phyloP scores from a whole-genome alignment of 2,329 filamentous ascomycete genomes.

The Talaromyces verruculosus region DNA sequence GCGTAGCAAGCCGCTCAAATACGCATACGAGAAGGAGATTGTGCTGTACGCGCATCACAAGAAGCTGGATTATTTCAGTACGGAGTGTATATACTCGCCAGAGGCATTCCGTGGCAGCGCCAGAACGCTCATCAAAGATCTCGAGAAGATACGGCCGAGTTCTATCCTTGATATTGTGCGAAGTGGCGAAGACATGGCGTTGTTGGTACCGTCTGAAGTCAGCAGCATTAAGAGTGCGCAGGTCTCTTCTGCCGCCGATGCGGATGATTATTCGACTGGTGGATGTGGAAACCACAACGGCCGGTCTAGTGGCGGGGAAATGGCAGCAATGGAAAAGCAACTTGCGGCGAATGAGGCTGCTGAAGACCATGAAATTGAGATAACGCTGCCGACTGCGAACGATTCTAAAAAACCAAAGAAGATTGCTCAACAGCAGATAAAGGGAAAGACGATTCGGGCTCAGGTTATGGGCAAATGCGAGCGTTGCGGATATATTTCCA shows the following conservation, averaged over 20 bases:
- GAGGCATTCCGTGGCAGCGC: constrained; percentile 95
- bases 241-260: constrained; percentile 38
- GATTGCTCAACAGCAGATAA: constrained; percentile 30
- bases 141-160: constrained; percentile 89
- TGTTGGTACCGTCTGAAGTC: constrained; percentile 67
- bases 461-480: constrained; percentile 72
- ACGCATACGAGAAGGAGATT: constrained; percentile 98
- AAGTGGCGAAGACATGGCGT: constrained; percentile 94
- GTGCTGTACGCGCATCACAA: constrained; percentile 97
- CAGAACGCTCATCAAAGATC: constrained; percentile 86
- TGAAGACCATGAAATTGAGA: constrained; percentile 64
- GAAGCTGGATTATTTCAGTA: constrained; percentile 95
- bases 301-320: constrained; percentile 67
- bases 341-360: constrained; percentile 65
- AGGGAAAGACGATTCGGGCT: constrained; percentile 57
- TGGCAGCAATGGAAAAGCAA: constrained; percentile 77
- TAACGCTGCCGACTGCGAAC: constrained; percentile 45
- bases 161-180: constrained; percentile 92
- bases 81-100: constrained; percentile 96
- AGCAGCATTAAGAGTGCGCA: constrained; percentile 34
- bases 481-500: constrained; percentile 92
- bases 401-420: constrained; percentile 25
- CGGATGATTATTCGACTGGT: constrained; percentile 58
- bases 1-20: constrained; percentile 94
- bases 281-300: constrained; percentile 75